Conservation (phyloP, 176 grass and related monocot species). For the Elymus sibiricus region DNA sequence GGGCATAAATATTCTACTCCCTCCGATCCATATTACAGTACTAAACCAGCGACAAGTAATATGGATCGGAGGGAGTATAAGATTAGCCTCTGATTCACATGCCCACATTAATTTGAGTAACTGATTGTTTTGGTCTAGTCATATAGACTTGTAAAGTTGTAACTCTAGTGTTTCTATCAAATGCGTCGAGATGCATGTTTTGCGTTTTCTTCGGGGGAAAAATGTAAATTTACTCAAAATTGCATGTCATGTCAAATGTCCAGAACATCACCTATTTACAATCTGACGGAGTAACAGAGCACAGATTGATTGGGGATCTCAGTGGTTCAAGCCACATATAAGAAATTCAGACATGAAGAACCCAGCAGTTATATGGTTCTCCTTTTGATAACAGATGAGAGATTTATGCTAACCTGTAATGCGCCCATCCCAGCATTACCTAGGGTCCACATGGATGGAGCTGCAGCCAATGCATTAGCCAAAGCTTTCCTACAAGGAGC, state of each 20-base stretch:
- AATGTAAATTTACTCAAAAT: background rate
- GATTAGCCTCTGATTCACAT: too few species aligned
- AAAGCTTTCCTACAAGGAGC: conserved; percentile 86
- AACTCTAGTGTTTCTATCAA: background rate
- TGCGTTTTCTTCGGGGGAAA: background rate
- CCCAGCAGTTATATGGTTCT: background rate
- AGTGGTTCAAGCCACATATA: background rate
- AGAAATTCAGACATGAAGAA: background rate
- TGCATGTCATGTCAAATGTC: background rate
- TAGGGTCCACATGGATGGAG: conserved; percentile 97
- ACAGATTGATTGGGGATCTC: background rate
- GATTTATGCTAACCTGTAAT: conserved; percentile 61
- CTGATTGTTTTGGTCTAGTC: too few species aligned
- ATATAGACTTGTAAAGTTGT: background rate
- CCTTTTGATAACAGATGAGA: background rate
- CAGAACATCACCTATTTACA: background rate
- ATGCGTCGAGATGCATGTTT: background rate
- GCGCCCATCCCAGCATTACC: conserved; percentile 98
- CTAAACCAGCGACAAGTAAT: too few species aligned
- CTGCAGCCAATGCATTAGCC: conserved; percentile 88
- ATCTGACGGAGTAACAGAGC: background rate
- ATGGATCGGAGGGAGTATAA: too few species aligned
- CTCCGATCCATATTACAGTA: too few species aligned
- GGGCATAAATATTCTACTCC: too few species aligned
- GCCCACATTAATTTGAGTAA: too few species aligned